These are phyloP conservation scores for Trichophyton schoenleinii DNA, from an alignment of 2,329 filamentous ascomycete genomes.

Conservation along the genomic window DNA sequence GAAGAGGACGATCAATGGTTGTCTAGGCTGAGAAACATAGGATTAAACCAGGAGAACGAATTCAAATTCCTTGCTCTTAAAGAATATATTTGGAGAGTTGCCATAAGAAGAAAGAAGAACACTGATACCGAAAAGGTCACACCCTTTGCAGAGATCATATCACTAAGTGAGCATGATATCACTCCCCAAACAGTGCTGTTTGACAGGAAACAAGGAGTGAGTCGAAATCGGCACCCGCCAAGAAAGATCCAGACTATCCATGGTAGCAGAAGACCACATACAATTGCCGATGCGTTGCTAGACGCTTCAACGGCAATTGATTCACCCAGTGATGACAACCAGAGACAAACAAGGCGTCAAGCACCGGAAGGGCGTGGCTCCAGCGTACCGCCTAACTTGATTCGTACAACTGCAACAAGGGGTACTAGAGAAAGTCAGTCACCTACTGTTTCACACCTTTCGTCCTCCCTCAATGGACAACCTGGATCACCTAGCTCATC, in stretches of 20 bases:
- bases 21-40: conserved; percentile 68
- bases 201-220: conserved; percentile 55
- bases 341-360: conserved; percentile 29
- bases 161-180: conserved; percentile 61
- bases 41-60: conserved; percentile 72
- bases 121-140: conserved; percentile 23
- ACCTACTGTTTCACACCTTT: conserved; percentile 19
- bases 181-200: conserved; percentile 86
- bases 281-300: conserved; percentile 77
- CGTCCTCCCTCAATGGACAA: conserved; percentile 26
- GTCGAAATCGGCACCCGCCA: conserved; percentile 18
- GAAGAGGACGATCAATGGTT: conserved; percentile 94
- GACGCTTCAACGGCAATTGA: conserved; percentile 87
- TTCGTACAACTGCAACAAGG: conserved; percentile 5
- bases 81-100: conserved; percentile 84
- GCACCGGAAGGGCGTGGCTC: conserved; percentile 29
- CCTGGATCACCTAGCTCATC: conserved; percentile 24
- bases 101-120: conserved; percentile 53
- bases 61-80: conserved; percentile 73
- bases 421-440: neutral
- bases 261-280: conserved; percentile 46
- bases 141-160: conserved; percentile 55
- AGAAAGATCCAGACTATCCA: conserved; percentile 20
- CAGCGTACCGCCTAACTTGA: conserved; percentile 16
- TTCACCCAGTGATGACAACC: conserved; percentile 41